Percentiles rank a stretch among this genome's conserved stretches.
These are phyloP conservation scores for Purpureocillium lavendulum DNA, from an alignment of 2,329 filamentous ascomycete species.

Conservation along the genomic window DNA sequence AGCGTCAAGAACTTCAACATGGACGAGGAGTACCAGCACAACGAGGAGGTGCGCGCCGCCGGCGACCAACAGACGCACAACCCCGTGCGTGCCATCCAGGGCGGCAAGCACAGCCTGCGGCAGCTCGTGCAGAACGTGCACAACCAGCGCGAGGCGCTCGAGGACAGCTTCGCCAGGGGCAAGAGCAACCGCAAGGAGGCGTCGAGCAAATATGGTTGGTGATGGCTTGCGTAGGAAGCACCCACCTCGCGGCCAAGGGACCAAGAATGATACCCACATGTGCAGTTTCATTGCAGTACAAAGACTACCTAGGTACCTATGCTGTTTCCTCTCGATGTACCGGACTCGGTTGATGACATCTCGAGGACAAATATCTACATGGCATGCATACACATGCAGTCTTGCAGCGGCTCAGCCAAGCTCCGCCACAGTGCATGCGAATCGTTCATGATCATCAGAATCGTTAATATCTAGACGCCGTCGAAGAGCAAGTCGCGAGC, in stretches of 20 bases:
- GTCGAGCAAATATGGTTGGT: slow-evolving; percentile 76
- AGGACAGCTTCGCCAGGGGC: slow-evolving; percentile 84
- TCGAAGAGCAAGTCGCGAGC: too few relatives aligned
- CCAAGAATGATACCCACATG: too few relatives aligned
- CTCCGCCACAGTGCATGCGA: too few relatives aligned
- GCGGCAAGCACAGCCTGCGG: slow-evolving; percentile 75
- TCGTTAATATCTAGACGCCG: too few relatives aligned
- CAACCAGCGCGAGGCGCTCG: slow-evolving; percentile 76
- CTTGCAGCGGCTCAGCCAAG: too few relatives aligned
- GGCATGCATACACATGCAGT: too few relatives aligned
- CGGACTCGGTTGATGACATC: too few relatives aligned
- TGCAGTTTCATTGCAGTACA: too few relatives aligned
- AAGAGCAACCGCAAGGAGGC: slow-evolving; percentile 75
- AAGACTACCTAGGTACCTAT: too few relatives aligned
- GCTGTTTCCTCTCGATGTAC: too few relatives aligned
- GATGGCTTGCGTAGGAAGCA: background rate
- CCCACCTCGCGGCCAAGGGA: too few relatives aligned
- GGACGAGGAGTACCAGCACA: slow-evolving; percentile 76
- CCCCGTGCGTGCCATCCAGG: slow-evolving; percentile 75
- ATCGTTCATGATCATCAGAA: slow-evolving; percentile 5
- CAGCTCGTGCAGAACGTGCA: slow-evolving; percentile 80
- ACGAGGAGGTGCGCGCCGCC: slow-evolving; percentile 64
- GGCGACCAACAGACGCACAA: slow-evolving; percentile 70
- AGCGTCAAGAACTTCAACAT: slow-evolving; percentile 82
- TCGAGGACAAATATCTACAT: too few relatives aligned